Evolutionary conservation across 78 protist genomes (phyloP).

Genomic region (Dictyostelium brefeldianum): DNA sequence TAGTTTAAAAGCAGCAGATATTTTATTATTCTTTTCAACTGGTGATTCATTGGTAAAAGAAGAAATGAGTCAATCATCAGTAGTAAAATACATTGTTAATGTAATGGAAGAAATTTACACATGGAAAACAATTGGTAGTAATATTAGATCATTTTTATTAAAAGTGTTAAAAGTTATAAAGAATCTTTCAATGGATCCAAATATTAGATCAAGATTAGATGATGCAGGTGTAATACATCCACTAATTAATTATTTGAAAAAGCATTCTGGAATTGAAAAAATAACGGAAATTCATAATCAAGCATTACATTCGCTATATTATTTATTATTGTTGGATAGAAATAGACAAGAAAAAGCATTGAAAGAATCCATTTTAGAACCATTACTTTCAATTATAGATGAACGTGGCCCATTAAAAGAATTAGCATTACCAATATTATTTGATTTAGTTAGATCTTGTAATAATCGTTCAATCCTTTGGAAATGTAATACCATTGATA

Average conservation of each 20-base stretch:
- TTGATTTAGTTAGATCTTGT: constrained; percentile 61
- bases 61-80: constrained; percentile 33
- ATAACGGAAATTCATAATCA: constrained; percentile 66
- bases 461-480: constrained; percentile 23
- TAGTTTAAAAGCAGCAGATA: constrained; percentile 77
- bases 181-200: constrained; percentile 71
- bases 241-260: constrained; percentile 19
- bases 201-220: constrained; percentile 34
- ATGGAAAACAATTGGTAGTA: constrained; percentile 34
- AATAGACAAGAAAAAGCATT: constrained; percentile 73
- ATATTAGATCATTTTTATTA: constrained; percentile 57
- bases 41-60: constrained; percentile 70
- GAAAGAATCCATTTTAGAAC: constrained; percentile 40
- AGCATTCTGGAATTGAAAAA: constrained; percentile 56
- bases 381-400: constrained; percentile 34
- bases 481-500: constrained; percentile 48
- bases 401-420: constrained; percentile 68
- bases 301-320: constrained; percentile 43
- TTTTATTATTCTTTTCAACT: constrained; percentile 66
- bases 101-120: constrained; percentile 59
- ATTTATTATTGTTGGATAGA: constrained; percentile 53
- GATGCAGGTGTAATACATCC: constrained; percentile 44
- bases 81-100: constrained; percentile 13
- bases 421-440: constrained; percentile 71
- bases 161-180: constrained; percentile 48